A percentile compares a stretch with the other conserved stretches of the same genome.
Evolutionary conservation across 2,329 filamentous ascomycete species (phyloP).

Genomic region (Neopestalotiopsis sp.): DNA sequence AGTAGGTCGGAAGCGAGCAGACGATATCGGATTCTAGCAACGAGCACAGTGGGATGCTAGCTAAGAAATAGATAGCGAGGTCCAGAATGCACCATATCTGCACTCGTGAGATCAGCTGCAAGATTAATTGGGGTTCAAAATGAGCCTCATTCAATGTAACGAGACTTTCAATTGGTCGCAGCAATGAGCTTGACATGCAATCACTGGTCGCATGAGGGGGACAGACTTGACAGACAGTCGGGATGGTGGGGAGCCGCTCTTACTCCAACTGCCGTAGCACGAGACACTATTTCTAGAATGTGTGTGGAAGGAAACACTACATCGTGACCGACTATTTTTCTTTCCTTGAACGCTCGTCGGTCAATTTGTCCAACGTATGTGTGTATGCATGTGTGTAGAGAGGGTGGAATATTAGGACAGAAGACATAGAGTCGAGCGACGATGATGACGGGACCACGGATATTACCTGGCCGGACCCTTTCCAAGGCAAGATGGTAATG

Average conservation of each 20-base stretch:
- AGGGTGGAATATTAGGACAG: background rate
- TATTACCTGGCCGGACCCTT: background rate
- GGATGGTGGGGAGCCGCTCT: background rate
- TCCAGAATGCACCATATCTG: background rate
- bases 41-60: no score
- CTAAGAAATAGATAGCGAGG: background rate
- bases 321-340: background rate
- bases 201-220: background rate
- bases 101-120: background rate
- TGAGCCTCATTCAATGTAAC: background rate
- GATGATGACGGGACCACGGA: background rate
- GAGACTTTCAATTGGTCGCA: background rate
- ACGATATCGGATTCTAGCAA: no score
- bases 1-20: no score
- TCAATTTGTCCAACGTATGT: background rate
- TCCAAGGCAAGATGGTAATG: background rate
- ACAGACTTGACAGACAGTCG: background rate
- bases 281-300: background rate
- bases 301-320: background rate
- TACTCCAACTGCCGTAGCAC: conserved; percentile 7
- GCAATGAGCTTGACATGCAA: background rate
- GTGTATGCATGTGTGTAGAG: background rate
- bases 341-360: background rate
- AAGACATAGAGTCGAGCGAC: background rate
- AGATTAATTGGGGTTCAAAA: background rate